Evolutionary conservation across 1,284 basidiomycete genomes (phyloP), one percentile per base, ranked within the genome.

Genomic region (Ustilago shanxiensis): DNA sequence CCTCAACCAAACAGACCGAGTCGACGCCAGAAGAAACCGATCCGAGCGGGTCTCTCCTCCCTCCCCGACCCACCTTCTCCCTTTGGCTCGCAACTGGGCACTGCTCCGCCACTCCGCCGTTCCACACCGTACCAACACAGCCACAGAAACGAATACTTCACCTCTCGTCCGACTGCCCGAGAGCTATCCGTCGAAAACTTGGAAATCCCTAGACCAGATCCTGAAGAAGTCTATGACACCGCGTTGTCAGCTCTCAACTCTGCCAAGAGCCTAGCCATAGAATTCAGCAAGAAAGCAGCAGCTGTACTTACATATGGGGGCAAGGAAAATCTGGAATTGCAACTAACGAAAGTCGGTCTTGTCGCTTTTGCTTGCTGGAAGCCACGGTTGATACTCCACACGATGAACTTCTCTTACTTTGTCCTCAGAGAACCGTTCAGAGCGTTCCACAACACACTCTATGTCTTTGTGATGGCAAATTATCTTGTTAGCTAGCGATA

Each of bases 11-110:
- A 20, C 11, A 20, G 41, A 20, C 41, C n/a, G 41, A 47, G 28
- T 7, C 59, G 31, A 39, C 14, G 41, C 18, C 37, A 50, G 47
- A 55, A 41, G 14, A 55, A 33, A 10, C 20, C 44, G 45, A 16
- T 56, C 37, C 68, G 62, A 11, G 22, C 16, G 8, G 62, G 68
- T 7, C 58, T 65, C 6, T 45, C 62, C 3, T 44, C 35, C 41
- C 68, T 71, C 2, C 26, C 53, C 4, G 29, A 44, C 0, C 53
- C 61, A 3, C 68, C 68, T 8, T 65, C 37, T 22, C 68, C 68
- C 0, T 71, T 71, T 26, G 68, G 68, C 8, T 39, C 44, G 0
- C 68, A 71, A 5, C 68, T 71, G 6, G 53, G 49, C 9, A 22
- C 8, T 26, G 41, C 1, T n/a, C 24, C 14, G 3, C 51, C n/a